Evolutionary conservation across 176 grass and related monocot species (phyloP), one percentile per base, ranked within the genome.

Genomic region (Raddia distichophylla): DNA sequence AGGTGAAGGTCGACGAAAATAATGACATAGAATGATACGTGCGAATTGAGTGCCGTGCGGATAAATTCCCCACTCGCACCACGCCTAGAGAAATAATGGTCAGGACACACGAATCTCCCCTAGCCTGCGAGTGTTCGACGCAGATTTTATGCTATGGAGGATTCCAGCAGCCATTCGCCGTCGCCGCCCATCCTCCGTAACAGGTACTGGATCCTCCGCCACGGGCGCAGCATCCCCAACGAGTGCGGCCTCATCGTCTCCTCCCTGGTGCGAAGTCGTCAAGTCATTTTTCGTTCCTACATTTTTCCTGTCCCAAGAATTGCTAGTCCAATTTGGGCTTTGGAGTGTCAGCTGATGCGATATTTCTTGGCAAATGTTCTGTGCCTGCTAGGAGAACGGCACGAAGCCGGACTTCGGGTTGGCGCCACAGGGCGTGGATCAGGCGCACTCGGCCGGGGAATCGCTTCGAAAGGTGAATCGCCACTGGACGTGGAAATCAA

Each of bases 201-300:
- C 78, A 78, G 20, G n/a, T 98, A 94, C 54, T 98, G 92, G 95
- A 82, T 94, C 77, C 86, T 94, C 69, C 89, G 88, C 78, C 95
- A 98, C 54, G 92, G 95, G 8, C 88, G 83, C 69, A 98, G 92
- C 81, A 73, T 98, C 49, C 92, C 95, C 53, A 98, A 94, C 81
- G 95, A 98, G 84, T 61, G 84, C 50, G 90, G 92, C 57, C 71
- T 94, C 83, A 89, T 94, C 49, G 78, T 98, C 85, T 98, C 90
- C 64, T 98, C 90, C 45, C 68, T 98, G 86, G 92, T 94, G 74
- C 42, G 18, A 22, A n/a, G 3, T 40, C 37, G 50, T 49, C 61
- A 20, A 3, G 19, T 8, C 32, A 3, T 48, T 13, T 60, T 55
- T 79, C 40, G 67, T 48, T 3, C 3, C 37, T 40, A 40, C 37